Conservation (phyloP, 116 monocot genomes). For the Iris pallida region DNA sequence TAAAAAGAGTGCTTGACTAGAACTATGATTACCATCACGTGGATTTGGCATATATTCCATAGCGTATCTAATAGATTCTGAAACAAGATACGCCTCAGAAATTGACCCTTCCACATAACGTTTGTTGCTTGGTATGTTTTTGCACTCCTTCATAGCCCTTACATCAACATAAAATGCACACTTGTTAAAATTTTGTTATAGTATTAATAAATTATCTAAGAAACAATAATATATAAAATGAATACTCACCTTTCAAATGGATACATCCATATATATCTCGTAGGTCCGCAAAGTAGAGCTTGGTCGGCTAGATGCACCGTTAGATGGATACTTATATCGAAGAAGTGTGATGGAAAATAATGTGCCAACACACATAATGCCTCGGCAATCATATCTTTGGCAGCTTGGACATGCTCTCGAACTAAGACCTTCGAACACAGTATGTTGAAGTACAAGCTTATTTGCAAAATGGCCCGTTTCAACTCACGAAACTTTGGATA, state of each 20-base stretch:
- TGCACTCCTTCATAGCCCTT: neutral
- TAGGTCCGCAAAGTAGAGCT: neutral
- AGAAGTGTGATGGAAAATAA: neutral
- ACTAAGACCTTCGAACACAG: neutral
- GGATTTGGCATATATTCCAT: conserved; percentile 5
- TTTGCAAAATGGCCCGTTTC: neutral
- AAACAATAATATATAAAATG: neutral
- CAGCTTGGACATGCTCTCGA: neutral
- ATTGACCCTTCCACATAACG: neutral
- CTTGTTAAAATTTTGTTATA: no score
- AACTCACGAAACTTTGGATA: neutral
- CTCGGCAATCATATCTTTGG: no score
- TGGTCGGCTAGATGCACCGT: neutral
- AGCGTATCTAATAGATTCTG: neutral
- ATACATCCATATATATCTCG: neutral
- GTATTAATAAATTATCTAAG: no score
- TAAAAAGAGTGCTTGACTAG: neutral
- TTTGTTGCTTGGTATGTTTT: neutral
- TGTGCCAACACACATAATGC: neutral
- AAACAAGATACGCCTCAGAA: conserved; percentile 2
- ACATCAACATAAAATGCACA: no score
- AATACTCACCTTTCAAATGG: neutral
- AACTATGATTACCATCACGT: neutral
- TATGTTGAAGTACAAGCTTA: neutral
- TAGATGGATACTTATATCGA: neutral